phyloP scores from a whole-genome alignment of 208 protist genomes.

The Naegleria fowleri region DNA sequence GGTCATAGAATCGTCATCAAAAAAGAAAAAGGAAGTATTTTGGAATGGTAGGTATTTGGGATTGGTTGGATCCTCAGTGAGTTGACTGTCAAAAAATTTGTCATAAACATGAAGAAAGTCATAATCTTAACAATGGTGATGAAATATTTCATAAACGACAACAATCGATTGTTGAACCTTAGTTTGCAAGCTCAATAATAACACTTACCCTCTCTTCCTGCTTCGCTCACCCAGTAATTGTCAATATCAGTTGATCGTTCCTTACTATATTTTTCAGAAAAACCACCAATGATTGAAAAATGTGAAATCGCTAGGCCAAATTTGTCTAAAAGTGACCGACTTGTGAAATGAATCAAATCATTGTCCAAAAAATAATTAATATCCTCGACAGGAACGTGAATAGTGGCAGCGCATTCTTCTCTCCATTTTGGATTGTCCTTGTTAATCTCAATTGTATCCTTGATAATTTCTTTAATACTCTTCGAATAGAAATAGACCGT shows the following conservation, averaged over 20 bases:
- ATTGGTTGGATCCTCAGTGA: not conserved
- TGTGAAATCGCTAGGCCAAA: not conserved
- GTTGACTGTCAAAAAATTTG: not conserved
- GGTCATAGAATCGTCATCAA: not conserved
- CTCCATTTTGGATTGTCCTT: not conserved
- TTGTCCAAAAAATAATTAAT: not conserved
- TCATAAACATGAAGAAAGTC: not conserved
- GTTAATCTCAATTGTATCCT: not conserved
- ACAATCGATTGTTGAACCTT: no score
- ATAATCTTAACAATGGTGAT: not conserved
- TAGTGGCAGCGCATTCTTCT: not conserved
- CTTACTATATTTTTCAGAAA: not conserved
- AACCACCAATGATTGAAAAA: not conserved
- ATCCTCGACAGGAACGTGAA: not conserved
- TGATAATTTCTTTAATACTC: not conserved
- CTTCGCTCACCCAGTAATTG: not conserved
- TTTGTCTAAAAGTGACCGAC: not conserved
- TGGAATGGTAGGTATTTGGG: not conserved
- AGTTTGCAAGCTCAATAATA: no score
- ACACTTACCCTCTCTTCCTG: not conserved
- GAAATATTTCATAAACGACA: no score
- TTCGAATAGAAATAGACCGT: not conserved
- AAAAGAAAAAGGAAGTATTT: not conserved
- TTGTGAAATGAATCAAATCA: not conserved
- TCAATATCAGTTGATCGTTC: not conserved